Evolutionary conservation across 2,329 filamentous ascomycete species (phyloP), one percentile per base, ranked within the genome.

Genomic region (Magnaporthiopsis rhizophila): DNA sequence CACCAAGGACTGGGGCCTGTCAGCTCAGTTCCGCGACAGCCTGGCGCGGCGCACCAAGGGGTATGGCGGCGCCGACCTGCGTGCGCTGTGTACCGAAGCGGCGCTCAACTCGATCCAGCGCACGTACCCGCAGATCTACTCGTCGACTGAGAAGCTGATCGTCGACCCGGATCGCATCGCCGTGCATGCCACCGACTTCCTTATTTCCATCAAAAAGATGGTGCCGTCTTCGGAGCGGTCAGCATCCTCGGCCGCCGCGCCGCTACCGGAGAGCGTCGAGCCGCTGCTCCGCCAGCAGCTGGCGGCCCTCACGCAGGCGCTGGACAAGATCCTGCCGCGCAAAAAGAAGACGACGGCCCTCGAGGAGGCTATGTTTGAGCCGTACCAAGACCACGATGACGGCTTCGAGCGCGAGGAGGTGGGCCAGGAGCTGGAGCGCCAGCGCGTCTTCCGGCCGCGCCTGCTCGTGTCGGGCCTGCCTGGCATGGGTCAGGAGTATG

Each of bases 191-290:
- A 95, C 95, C 64, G 95, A 99, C 75, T 99, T 99, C 71, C 97
- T 97, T 90, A 84, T 97, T 18, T 96, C 94, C 0, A 88, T 97
- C 73, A 96, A 97, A 79, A 96, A 96, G 76, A 92, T 99, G 77
- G 86, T 97, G 13, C 95, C 95, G 8, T 98, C 95, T 0, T 98
- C 95, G 0, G 92, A 98, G 74, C 84, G 95, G 67, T 94, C 94
- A 60, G 88, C 92, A 0, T 89, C 92, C 3, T 94, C 93, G 15
- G 91, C 89, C 15, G 93, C 94, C 63, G 85, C 89, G 18, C 89
- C 94, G 0, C 79, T 99, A 24, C 91, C 92, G 2, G 88, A 88
- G 69, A 82, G 85, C 13, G 85, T 99, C 62, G 91, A 93, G 71
- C 93, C 95, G 21, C 80, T 99, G 6, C 82, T 99, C 50, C 85